Conservation (phyloP, 108 stramenopile genomes). For the Fragilariopsis cylindrus region DNA sequence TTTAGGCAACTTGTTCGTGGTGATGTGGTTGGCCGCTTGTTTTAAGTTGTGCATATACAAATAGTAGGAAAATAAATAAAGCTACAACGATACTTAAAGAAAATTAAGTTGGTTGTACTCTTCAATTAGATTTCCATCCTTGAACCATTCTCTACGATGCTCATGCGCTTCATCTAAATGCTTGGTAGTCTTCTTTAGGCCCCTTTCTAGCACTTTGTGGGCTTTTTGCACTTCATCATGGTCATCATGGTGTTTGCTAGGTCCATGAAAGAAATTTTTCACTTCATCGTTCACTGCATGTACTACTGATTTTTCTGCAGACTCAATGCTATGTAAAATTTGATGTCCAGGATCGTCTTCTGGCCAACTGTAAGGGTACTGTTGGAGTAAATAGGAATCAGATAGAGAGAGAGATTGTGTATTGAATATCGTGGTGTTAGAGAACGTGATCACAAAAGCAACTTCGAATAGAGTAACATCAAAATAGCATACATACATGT, state of each 20-base stretch:
- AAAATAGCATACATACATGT: too few species aligned
- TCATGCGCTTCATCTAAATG: slow-evolving; percentile 6
- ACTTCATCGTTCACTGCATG: slow-evolving; percentile 27
- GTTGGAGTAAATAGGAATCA: not conserved
- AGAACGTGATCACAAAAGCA: not conserved
- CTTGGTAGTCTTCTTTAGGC: not conserved
- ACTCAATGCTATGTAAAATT: slow-evolving; percentile 22
- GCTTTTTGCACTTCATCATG: too few species aligned
- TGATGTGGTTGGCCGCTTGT: too few species aligned
- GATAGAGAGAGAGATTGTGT: not conserved
- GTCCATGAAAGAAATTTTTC: slow-evolving; percentile 4
- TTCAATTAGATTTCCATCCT: not conserved
- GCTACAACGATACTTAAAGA: too few species aligned
- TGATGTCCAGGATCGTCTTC: slow-evolving; percentile 14
- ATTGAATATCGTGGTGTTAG: not conserved
- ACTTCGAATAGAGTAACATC: too few species aligned
- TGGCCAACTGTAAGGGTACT: not conserved
- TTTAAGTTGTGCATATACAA: too few species aligned
- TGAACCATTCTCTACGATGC: slow-evolving; percentile 6
- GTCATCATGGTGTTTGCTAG: not conserved
- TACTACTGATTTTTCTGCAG: slow-evolving; percentile 20
- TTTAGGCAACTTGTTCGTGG: too few species aligned
- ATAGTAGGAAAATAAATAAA: too few species aligned
- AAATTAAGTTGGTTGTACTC: too few species aligned
- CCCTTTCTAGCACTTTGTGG: not conserved